phyloP scores from a whole-genome alignment of 306 rosid species.

The Medicago lupulina region DNA sequence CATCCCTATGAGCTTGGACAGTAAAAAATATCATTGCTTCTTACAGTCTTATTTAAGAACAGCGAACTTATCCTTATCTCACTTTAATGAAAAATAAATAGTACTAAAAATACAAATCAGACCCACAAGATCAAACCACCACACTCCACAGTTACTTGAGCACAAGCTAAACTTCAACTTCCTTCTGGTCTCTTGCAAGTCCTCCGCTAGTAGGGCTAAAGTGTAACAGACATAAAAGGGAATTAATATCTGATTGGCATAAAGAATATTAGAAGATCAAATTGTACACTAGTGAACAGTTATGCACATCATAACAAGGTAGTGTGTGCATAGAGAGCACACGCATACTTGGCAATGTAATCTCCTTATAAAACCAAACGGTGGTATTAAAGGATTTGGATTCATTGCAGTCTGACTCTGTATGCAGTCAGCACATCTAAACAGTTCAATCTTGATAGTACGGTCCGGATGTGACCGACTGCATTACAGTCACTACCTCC shows the following conservation, averaged over 20 bases:
- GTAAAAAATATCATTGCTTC: neutral
- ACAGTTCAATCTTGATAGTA: too few species aligned
- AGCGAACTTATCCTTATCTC: neutral
- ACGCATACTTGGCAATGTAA: neutral
- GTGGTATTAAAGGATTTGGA: neutral
- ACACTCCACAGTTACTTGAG: neutral
- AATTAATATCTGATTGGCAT: neutral
- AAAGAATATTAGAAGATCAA: conserved; percentile 5
- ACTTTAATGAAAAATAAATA: neutral
- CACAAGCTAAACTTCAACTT: conserved; percentile 51
- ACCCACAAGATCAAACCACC: conserved; percentile 3
- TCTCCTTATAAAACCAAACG: neutral
- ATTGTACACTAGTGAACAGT: conserved; percentile 12
- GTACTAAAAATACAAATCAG: neutral
- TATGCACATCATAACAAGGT: conserved; percentile 2
- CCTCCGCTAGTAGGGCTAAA: conserved; percentile 79
- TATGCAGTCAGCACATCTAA: too few species aligned
- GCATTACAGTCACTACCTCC: too few species aligned
- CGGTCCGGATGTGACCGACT: too few species aligned
- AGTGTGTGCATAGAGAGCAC: neutral
- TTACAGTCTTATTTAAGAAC: conserved; percentile 3
- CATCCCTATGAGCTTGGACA: neutral
- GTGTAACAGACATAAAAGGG: conserved; percentile 22
- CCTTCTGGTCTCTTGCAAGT: conserved; percentile 46
- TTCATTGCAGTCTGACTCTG: too few species aligned